phyloP scores from a whole-genome alignment of 805 yeast genomes.

The Ogataea methanolica region DNA sequence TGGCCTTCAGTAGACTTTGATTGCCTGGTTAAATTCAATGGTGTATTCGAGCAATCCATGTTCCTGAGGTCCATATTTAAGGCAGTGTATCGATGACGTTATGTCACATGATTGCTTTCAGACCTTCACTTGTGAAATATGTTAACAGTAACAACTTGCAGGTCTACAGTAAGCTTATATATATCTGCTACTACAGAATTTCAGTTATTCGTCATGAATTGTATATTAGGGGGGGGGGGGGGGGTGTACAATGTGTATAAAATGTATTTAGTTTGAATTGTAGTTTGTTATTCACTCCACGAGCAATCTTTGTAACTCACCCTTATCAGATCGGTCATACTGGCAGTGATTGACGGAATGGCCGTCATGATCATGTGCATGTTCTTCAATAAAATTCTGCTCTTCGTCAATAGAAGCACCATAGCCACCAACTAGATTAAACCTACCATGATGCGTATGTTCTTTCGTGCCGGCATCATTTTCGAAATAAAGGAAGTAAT shows the following conservation, averaged over 20 bases:
- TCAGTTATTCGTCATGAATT: no score
- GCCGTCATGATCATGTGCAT: constrained; percentile 24
- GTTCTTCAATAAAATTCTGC: constrained; percentile 28
- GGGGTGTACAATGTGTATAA: neutral
- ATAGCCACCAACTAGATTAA: constrained; percentile 7
- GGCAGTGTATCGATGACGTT: constrained; percentile 6
- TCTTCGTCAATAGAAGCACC: constrained; percentile 27
- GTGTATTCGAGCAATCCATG: no score
- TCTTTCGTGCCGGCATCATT: constrained; percentile 20
- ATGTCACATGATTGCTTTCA: constrained; percentile 12
- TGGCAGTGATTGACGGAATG: constrained; percentile 5
- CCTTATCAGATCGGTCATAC: constrained; percentile 16
- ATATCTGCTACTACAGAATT: no score
- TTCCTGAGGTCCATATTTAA: no score
- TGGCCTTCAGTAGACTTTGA: no score
- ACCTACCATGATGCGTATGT: neutral
- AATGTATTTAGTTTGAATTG: neutral
- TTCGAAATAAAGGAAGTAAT: constrained; percentile 27
- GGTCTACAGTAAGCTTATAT: no score
- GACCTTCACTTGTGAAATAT: no score
- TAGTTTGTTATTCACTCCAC: neutral
- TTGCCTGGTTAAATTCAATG: no score
- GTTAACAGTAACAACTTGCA: no score
- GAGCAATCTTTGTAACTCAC: constrained; percentile 24
- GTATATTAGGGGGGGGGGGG: no score